A percentile compares a stretch with the other conserved stretches of the same genome.
phyloP scores from a whole-genome alignment of 2,329 filamentous ascomycete species.

The Biscogniauxia marginata region DNA sequence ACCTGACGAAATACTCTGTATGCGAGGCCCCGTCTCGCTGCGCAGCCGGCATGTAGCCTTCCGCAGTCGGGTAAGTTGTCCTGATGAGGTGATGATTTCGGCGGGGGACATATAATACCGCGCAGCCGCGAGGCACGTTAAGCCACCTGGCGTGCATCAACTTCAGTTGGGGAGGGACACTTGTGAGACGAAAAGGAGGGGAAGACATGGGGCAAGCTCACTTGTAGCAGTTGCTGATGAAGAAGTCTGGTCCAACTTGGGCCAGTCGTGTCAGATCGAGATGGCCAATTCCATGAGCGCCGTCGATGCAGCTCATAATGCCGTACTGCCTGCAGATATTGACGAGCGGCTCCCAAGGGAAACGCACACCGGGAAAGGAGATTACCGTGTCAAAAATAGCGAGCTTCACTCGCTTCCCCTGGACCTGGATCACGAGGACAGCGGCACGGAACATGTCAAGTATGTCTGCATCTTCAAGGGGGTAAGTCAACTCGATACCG shows the following conservation, averaged over 20 bases:
- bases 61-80: constrained; percentile 67
- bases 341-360: constrained; percentile 67
- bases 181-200: not conserved
- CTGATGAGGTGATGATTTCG: constrained; percentile 66
- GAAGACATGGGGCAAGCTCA: constrained; percentile 16
- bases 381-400: constrained; percentile 71
- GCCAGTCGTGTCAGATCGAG: constrained; percentile 60
- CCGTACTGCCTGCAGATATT: constrained; percentile 55
- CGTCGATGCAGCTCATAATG: constrained; percentile 67
- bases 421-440: constrained; percentile 45
- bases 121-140: constrained; percentile 66
- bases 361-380: constrained; percentile 64
- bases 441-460: constrained; percentile 51
- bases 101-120: constrained; percentile 66
- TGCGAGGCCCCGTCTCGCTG: constrained; percentile 11
- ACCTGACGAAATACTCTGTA: constrained; percentile 55
- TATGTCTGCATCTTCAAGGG: constrained; percentile 58
- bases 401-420: constrained; percentile 56
- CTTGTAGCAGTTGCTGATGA: constrained; percentile 71
- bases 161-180: constrained; percentile 11
- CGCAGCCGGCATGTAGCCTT: constrained; percentile 56
- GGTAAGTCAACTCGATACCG: constrained; percentile 57
- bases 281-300: constrained; percentile 69
- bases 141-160: constrained; percentile 54
- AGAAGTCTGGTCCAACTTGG: constrained; percentile 65